These are phyloP conservation scores for Viola pubescens DNA, from an alignment of 441 rosid genomes.

Conservation along the genomic window DNA sequence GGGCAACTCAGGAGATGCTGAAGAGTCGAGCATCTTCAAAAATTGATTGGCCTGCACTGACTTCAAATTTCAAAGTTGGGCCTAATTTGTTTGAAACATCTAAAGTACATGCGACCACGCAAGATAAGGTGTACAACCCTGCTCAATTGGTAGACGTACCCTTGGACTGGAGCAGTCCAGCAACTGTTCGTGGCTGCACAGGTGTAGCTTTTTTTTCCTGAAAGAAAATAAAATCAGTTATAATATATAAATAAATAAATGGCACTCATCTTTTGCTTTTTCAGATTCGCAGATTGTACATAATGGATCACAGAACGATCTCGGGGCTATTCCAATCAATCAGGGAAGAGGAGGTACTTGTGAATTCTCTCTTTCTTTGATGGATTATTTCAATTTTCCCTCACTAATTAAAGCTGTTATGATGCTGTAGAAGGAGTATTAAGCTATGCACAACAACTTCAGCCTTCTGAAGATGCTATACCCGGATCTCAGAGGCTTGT, in stretches of 20 bases:
- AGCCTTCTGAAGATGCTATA: conserved; percentile 27
- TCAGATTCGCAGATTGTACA: conserved; percentile 29
- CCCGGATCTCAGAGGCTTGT: conserved; percentile 35
- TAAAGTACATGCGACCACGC: conserved; percentile 21
- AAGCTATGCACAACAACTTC: conserved; percentile 24
- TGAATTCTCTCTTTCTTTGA: neutral
- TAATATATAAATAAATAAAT: neutral
- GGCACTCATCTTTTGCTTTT: conserved; percentile 18
- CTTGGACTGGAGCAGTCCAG: conserved; percentile 24
- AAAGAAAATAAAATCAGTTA: conserved; percentile 1
- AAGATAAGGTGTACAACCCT: conserved; percentile 18
- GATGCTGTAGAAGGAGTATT: conserved; percentile 28
- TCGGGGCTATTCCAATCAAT: conserved; percentile 14
- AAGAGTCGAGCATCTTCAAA: conserved; percentile 42
- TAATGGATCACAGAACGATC: conserved; percentile 18
- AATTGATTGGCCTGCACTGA: conserved; percentile 36
- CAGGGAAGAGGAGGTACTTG: conserved; percentile 32
- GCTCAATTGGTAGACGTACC: conserved; percentile 26
- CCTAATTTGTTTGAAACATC: conserved; percentile 20
- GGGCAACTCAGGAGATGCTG: conserved; percentile 81
- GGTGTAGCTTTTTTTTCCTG: conserved; percentile 19
- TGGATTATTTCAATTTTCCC: neutral
- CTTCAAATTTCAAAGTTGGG: conserved; percentile 33
- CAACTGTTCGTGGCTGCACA: conserved; percentile 16
- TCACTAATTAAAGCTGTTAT: conserved; percentile 10